phyloP scores from a whole-genome alignment of 2,329 filamentous ascomycete genomes.

The Chaetothyriales sp. region DNA sequence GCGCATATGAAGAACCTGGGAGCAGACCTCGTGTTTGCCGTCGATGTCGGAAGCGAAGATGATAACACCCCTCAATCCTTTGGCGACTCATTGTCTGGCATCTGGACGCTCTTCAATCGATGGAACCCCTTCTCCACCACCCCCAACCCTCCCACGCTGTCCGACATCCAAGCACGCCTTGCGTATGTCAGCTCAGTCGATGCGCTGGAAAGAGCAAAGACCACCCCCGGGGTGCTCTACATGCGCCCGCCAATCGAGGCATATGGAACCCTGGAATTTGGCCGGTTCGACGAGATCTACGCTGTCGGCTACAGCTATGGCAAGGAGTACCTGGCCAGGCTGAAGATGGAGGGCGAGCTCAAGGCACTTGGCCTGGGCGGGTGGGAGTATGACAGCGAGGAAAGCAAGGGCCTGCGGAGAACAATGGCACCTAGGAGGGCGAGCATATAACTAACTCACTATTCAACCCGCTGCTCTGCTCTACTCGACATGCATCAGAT shows the following conservation, averaged over 20 bases:
- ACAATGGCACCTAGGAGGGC: constrained; percentile 68
- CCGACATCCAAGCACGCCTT: constrained; percentile 86
- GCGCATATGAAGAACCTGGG: constrained; percentile 93
- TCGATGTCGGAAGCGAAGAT: constrained; percentile 86
- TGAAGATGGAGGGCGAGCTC: constrained; percentile 65
- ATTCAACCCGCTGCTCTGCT: too few species aligned
- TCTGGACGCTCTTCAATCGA: constrained; percentile 87
- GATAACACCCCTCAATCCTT: constrained; percentile 84
- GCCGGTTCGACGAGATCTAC: constrained; percentile 95
- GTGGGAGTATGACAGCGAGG: constrained; percentile 45
- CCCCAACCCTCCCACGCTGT: constrained; percentile 84
- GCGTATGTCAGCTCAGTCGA: constrained; percentile 93
- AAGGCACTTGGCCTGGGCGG: constrained; percentile 36
- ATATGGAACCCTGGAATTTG: constrained; percentile 91
- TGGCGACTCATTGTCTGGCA: constrained; percentile 82
- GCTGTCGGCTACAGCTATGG: constrained; percentile 76
- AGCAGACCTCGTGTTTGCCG: constrained; percentile 83
- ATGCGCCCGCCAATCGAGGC: constrained; percentile 90
- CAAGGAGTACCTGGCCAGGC: constrained; percentile 58
- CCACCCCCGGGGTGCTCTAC: constrained; percentile 77
- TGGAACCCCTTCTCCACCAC: constrained; percentile 90
- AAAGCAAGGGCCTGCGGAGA: constrained; percentile 59
- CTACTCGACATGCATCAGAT: too few species aligned
- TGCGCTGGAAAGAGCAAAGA: constrained; percentile 84
- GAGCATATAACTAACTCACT: constrained; percentile 51